A percentile compares a stretch with the other conserved stretches of the same genome.
Conservation (phyloP, 352 stramenopile genomes). For the Pythium rishiriense region DNA sequence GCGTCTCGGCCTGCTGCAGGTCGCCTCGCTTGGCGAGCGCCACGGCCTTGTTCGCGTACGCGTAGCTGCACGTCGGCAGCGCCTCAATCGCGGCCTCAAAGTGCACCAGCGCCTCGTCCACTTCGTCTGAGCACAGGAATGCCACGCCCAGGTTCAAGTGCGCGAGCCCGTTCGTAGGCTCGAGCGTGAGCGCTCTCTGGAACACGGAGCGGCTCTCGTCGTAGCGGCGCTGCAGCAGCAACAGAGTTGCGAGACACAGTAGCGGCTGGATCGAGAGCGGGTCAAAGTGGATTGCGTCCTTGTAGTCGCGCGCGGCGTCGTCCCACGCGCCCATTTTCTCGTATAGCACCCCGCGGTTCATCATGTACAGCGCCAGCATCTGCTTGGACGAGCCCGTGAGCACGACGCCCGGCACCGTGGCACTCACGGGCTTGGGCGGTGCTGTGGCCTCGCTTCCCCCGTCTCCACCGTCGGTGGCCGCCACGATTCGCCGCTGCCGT, state of each 20-base stretch:
- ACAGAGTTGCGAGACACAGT: slow-evolving; percentile 64
- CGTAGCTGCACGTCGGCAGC: slow-evolving; percentile 63
- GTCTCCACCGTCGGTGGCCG: background rate
- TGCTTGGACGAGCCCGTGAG: slow-evolving; percentile 64
- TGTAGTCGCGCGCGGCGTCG: slow-evolving; percentile 54
- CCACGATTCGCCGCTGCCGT: slow-evolving; percentile 8
- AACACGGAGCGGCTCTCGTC: slow-evolving; percentile 39
- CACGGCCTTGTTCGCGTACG: slow-evolving; percentile 69
- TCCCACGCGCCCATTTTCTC: slow-evolving; percentile 52
- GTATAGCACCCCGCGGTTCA: slow-evolving; percentile 69
- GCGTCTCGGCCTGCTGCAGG: slow-evolving; percentile 38
- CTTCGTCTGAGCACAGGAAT: slow-evolving; percentile 38
- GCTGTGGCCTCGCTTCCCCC: background rate
- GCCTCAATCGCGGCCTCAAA: slow-evolving; percentile 55
- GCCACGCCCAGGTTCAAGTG: slow-evolving; percentile 63
- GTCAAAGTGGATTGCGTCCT: slow-evolving; percentile 69
- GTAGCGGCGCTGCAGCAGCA: slow-evolving; percentile 42
- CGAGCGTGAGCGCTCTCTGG: slow-evolving; percentile 43
- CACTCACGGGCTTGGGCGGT: slow-evolving; percentile 4
- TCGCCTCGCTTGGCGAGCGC: slow-evolving; percentile 41
- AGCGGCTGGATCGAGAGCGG: slow-evolving; percentile 52
- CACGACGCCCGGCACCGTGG: background rate
- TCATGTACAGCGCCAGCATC: slow-evolving; percentile 64
- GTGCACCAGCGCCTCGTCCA: slow-evolving; percentile 36
- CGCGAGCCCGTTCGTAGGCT: slow-evolving; percentile 52